These are phyloP conservation scores for Leishmania guyanensis DNA, from an alignment of 208 protist species.

Conservation along the genomic window DNA sequence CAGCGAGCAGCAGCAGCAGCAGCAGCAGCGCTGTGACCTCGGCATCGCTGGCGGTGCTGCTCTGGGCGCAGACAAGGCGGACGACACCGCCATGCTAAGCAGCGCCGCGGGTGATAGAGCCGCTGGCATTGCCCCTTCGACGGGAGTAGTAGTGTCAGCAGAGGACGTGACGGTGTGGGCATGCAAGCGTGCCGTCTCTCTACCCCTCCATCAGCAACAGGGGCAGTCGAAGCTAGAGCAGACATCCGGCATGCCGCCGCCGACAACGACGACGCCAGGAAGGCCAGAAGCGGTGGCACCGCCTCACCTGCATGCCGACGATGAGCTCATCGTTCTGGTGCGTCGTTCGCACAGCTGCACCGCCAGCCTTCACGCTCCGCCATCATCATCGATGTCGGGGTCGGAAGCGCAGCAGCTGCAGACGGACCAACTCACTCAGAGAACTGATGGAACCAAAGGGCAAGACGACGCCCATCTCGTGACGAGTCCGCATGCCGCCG, in stretches of 20 bases:
- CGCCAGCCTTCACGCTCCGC: not conserved
- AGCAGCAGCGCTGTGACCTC: conserved; percentile 7
- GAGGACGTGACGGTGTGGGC: conserved; percentile 26
- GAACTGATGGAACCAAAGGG: not conserved
- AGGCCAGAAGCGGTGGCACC: not conserved
- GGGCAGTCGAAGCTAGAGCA: not conserved
- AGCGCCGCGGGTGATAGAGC: not conserved
- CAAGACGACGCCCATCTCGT: not conserved
- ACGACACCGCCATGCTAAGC: not conserved
- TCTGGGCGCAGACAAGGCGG: not conserved
- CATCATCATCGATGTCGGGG: not conserved
- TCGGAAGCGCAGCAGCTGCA: conserved; percentile 3
- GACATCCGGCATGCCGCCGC: not conserved
- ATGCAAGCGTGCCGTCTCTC: conserved; percentile 12
- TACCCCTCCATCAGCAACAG: not conserved
- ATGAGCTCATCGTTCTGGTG: conserved; percentile 25
- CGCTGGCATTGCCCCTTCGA: not conserved
- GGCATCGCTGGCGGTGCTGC: not conserved
- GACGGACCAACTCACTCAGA: not conserved
- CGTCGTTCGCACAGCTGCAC: conserved; percentile 24
- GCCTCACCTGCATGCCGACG: not conserved
- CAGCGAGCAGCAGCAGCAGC: conserved; percentile 18
- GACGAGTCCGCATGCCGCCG: not conserved
- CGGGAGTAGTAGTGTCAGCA: conserved; percentile 4
- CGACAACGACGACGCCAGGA: not conserved